Conservation (phyloP, 75 land plant genomes). For the Adiantum capillusveneris region DNA sequence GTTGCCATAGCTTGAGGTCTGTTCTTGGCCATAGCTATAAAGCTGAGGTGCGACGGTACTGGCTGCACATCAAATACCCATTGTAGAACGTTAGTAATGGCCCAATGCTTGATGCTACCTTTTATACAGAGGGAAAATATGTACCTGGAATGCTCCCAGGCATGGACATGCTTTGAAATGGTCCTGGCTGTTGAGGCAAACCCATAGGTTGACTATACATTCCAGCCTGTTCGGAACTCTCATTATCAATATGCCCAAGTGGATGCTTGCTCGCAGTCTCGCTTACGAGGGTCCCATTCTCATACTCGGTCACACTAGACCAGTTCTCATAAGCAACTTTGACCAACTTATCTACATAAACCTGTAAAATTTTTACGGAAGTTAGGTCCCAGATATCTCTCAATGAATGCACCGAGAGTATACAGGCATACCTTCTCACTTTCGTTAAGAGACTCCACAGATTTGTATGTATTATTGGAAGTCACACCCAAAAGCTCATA, state of each 20-base stretch:
- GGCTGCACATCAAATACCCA: not conserved
- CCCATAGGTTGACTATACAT: conserved; percentile 24
- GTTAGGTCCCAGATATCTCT: too few species aligned
- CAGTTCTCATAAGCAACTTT: conserved; percentile 91
- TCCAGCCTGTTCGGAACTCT: conserved; percentile 8
- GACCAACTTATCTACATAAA: conserved; percentile 67
- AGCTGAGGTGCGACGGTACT: conserved; percentile 10
- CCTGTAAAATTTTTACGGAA: conserved; percentile 23
- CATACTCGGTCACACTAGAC: conserved; percentile 77
- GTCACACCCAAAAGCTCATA: conserved; percentile 77
- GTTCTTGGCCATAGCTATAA: conserved; percentile 13
- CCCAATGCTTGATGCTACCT: too few species aligned
- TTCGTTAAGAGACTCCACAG: conserved; percentile 80
- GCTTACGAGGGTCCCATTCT: conserved; percentile 52
- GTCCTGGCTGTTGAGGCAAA: conserved; percentile 8
- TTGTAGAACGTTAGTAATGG: too few species aligned
- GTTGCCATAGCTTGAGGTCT: conserved; percentile 20
- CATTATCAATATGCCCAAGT: too few species aligned
- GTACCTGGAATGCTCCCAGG: conserved; percentile 15
- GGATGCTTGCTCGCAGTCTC: conserved; percentile 17
- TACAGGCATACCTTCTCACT: conserved; percentile 57
- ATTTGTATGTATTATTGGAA: conserved; percentile 44
- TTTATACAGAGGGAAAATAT: too few species aligned
- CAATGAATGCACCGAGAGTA: not conserved
- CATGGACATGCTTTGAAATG: conserved; percentile 23